Evolutionary conservation across 2,329 filamentous ascomycete species (phyloP).

Genomic region (Beauveria rudraprayagi): DNA sequence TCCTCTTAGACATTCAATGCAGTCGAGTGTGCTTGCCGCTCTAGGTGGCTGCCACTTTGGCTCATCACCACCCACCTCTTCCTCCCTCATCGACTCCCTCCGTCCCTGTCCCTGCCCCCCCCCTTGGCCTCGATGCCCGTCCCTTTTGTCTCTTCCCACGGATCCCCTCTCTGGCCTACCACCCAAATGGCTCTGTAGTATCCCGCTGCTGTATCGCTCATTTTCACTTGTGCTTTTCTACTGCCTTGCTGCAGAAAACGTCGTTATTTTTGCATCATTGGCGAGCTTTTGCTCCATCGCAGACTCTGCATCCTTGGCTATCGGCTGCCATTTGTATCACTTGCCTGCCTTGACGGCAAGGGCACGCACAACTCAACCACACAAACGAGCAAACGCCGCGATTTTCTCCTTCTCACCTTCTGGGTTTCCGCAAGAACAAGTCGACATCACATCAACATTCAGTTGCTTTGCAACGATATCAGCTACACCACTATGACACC

Average conservation of each 20-base stretch:
- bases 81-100: neutral
- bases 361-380: neutral
- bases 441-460: neutral
- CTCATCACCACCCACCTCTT: conserved; percentile 1
- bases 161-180: neutral
- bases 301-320: neutral
- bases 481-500: neutral
- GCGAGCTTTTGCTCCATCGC: neutral
- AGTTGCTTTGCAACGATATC: neutral
- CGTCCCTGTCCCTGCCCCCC: neutral
- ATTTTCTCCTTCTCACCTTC: neutral
- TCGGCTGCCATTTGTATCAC: neutral
- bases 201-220: neutral
- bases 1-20: neutral
- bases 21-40: neutral
- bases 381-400: neutral
- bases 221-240: neutral
- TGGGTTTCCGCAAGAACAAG: neutral
- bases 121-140: neutral
- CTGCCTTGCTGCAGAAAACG: neutral
- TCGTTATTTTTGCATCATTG: conserved; percentile 1
- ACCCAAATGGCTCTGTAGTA: conserved; percentile 4
- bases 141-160: neutral
- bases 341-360: neutral
- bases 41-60: neutral